phyloP scores from a whole-genome alignment of 805 yeast species.

The Blastobotrys mokoenaii region DNA sequence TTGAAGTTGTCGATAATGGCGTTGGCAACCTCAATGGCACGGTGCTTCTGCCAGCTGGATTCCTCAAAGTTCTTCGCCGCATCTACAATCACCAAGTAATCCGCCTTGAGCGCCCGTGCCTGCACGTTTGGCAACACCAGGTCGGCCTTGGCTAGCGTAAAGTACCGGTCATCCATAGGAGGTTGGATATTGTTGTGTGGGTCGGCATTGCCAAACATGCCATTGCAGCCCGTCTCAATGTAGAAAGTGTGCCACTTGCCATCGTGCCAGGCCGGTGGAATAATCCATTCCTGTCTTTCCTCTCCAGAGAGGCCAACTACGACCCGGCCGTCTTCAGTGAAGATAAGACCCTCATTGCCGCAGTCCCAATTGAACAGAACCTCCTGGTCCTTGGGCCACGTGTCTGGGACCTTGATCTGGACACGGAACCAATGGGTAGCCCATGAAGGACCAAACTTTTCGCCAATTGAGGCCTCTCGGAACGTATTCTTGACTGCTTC shows the following conservation, averaged over 20 bases:
- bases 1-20: slow-evolving; percentile 77
- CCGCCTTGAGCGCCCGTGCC: slow-evolving; percentile 69
- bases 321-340: slow-evolving; percentile 57
- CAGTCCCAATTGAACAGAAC: slow-evolving; percentile 78
- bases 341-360: slow-evolving; percentile 79
- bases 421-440: slow-evolving; percentile 90
- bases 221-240: slow-evolving; percentile 87
- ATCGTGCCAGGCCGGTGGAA: slow-evolving; percentile 48
- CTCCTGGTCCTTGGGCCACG: slow-evolving; percentile 36
- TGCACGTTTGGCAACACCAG: slow-evolving; percentile 70
- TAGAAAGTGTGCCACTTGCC: slow-evolving; percentile 57
- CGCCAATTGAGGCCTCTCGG: slow-evolving; percentile 43
- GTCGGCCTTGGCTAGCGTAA: slow-evolving; percentile 61
- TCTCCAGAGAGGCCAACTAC: slow-evolving; percentile 84
- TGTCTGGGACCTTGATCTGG: slow-evolving; percentile 48
- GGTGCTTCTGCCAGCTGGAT: slow-evolving; percentile 73
- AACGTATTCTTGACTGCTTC: slow-evolving; percentile 37
- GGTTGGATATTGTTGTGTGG: slow-evolving; percentile 43
- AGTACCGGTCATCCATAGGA: slow-evolving; percentile 65
- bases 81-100: slow-evolving; percentile 81
- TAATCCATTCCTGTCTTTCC: slow-evolving; percentile 61
- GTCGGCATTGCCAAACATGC: slow-evolving; percentile 79
- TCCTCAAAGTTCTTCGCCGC: slow-evolving; percentile 82
- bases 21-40: slow-evolving; percentile 73
- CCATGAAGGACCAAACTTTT: slow-evolving; percentile 91